Base-by-base conservation (phyloP, 768 basidiomycete genomes). In the Scleroderma bovista region DNA sequence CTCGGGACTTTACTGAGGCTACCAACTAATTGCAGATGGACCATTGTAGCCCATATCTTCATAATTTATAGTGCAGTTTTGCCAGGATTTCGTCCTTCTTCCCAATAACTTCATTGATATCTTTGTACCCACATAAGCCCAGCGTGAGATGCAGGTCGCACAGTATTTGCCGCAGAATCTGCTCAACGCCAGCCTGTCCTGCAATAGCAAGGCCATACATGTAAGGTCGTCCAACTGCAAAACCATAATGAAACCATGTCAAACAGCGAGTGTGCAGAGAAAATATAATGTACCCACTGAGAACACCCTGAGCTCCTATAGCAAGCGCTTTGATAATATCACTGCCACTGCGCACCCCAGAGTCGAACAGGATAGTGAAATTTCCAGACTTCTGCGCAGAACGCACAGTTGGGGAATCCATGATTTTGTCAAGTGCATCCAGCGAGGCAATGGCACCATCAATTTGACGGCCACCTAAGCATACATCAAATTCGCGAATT, bases 271-370 rank as follows among this genome's bases (percentile, higher is more conserved):
- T 22, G 26, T 5, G 15, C 20, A 22, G n/a, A n/a, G n/a, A n/a
- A n/a, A n/a, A n/a, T n/a, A n/a, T n/a, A n/a, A 31, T n/a, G 42
- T n/a, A 75, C 86, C 57, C 56, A 89, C 82, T 72, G 17, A 93
- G 64, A 16, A 93, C 82, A 8, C 73, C 89, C 57, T 93, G 84
- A 8, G 93, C 92, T 37, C 93, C 91, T 0, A 94, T 73, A 1
- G 90, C 90, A 24, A 93, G 67, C 0, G 93, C 92, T 64, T 89
- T 88, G 66, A 91, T 74, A 41, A 93, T 79, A 54, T 95, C 93
- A 39, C 81, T 79, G 11, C 88, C 92, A 0, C 84, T 87, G 39
- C 92, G 80, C 51, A 93, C 84, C 7, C 92, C 90, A 45, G 83
- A 91, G 38, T 66, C 65, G 41, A 66, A 90, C 2, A 94, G 69